Conservation (phyloP, 345 rosid genomes). For the Salix exigua region DNA sequence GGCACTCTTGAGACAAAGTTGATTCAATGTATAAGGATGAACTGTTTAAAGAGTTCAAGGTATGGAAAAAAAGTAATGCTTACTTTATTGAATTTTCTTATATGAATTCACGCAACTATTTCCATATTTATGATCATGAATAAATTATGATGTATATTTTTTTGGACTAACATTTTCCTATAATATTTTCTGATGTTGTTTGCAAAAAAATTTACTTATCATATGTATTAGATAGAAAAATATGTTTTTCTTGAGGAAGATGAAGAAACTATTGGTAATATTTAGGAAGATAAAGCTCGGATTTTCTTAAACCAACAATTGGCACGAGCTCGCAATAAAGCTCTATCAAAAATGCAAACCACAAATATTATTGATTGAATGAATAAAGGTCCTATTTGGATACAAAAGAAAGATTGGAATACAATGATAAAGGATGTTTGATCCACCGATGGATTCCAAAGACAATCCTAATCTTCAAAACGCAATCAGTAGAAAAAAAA, state of each 20-base stretch:
- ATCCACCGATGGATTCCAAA: fast-evolving
- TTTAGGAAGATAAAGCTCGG: background rate
- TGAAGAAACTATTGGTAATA: too few species aligned
- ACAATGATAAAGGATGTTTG: background rate
- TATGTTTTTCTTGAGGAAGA: too few species aligned
- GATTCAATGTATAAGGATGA: background rate
- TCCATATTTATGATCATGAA: too few species aligned
- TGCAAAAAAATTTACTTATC: too few species aligned
- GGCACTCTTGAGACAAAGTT: fast-evolving
- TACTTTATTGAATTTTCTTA: background rate
- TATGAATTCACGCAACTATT: too few species aligned
- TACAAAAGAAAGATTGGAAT: background rate
- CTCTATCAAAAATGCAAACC: fast-evolving
- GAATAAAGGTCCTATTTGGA: background rate
- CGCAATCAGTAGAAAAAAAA: fast-evolving
- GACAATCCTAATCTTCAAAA: fast-evolving
- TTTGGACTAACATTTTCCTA: too few species aligned
- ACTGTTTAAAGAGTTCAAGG: background rate
- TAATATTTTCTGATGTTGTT: too few species aligned
- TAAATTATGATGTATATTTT: too few species aligned
- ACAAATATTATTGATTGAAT: background rate
- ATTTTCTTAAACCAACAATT: too few species aligned
- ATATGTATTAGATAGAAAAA: too few species aligned
- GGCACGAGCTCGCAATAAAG: background rate
- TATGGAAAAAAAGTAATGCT: fast-evolving